Percentiles rank a stretch among this genome's conserved stretches.
phyloP scores from a whole-genome alignment of 2,329 filamentous ascomycete species.

The Pleomassaria siparia region DNA sequence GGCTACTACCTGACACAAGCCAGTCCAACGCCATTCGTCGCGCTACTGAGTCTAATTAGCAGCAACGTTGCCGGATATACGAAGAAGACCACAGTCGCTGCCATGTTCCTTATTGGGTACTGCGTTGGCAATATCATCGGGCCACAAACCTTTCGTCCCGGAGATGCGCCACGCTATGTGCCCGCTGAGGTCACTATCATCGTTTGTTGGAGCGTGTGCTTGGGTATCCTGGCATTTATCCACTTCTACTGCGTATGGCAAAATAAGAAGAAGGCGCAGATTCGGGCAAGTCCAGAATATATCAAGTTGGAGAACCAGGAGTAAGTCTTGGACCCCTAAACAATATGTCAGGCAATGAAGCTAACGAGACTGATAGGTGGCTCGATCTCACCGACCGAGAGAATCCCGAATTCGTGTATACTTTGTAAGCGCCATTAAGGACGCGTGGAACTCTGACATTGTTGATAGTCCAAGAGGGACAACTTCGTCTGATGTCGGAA shows the following conservation, averaged over 20 bases:
- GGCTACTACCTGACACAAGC: constrained; percentile 68
- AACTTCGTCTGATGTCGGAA: too few relatives aligned
- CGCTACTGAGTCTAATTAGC: constrained; percentile 63
- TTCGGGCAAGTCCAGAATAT: constrained; percentile 59
- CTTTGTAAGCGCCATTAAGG: constrained; percentile 51
- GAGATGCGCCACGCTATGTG: constrained; percentile 54
- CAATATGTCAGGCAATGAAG: not conserved
- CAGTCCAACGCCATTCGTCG: constrained; percentile 63
- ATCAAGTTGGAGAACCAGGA: constrained; percentile 66
- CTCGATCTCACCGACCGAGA: constrained; percentile 67
- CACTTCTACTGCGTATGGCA: constrained; percentile 61
- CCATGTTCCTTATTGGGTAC: constrained; percentile 50
- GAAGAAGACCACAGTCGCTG: constrained; percentile 61
- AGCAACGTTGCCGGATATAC: constrained; percentile 63
- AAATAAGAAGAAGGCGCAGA: constrained; percentile 60
- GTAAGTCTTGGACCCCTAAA: constrained; percentile 35
- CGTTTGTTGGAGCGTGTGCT: constrained; percentile 57
- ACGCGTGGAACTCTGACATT: too few relatives aligned
- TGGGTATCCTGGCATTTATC: constrained; percentile 62
- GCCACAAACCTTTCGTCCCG: constrained; percentile 34
- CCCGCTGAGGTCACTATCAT: constrained; percentile 66
- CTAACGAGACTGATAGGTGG: constrained; percentile 39
- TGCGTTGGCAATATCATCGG: constrained; percentile 45
- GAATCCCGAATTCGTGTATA: constrained; percentile 65
- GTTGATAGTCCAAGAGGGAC: too few relatives aligned